Base-by-base conservation (phyloP, 495 filamentous ascomycete species). In the Daldinia bambusicola region DNA sequence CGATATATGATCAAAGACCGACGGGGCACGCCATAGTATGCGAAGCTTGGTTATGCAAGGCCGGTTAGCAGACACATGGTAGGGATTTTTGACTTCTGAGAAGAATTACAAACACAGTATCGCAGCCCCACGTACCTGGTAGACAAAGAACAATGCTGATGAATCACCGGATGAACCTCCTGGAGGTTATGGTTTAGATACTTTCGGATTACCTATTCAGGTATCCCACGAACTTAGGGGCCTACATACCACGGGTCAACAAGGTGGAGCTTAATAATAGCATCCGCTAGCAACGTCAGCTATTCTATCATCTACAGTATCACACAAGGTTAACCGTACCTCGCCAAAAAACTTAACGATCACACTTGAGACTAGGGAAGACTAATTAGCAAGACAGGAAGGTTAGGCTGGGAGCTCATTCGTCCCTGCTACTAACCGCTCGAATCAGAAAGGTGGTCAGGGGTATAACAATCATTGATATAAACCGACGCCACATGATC, bases 171-270 rank as follows among this genome's bases (percentile, higher is more conserved):
- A 55, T 31, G 51, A 32, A 45, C 31, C 48, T 64, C 64, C 61
- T 61, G 53, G 38, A 52, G 50, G 56, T 56, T 57, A 69, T 45
- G 30, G 36, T 61, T 43, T 55, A 34, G 45, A 64, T n/a, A 13
- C 37, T 61, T 69, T 69, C 72, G 72, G 72, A 37, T 75, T 75
- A 16, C 72, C 72, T 66, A 45, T 59, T 66, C 37, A 30, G 64
- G 72, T n/a, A 72, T 57, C 72, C 72, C 65, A 73, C 18, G 26
- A 52, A 26, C 26, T 48, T n/a, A 58, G 30, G 37, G 34, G 61
- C 30, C 50, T 14, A 56, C 53, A 26, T 26, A 26, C 1, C 26
- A 26, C 26, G 32, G 31, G 40, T 62, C 50, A 50, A 40, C n/a
- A 55, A 55, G 66, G 70, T 69, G 65, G 70, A 73, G 70, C 50